Evolutionary conservation across 768 basidiomycete species (phyloP).

Genomic region (Tulasnella calospora): DNA sequence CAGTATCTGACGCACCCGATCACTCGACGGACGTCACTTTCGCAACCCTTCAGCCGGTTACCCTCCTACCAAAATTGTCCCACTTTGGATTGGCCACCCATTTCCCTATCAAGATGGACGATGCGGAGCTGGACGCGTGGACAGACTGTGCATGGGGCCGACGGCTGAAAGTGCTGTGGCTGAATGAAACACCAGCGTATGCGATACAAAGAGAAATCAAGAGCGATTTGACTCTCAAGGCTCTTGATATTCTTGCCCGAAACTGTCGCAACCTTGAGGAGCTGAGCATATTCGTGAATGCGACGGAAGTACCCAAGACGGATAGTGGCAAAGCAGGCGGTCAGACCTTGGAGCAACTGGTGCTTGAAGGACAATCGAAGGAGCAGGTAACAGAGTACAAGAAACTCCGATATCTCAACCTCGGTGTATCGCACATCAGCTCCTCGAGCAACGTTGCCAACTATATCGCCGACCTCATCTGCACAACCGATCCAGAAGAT

Average conservation of each 20-base stretch:
- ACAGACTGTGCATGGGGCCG: slow-evolving; percentile 7
- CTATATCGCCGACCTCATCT: neutral
- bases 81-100: slow-evolving; percentile 23
- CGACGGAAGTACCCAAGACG: neutral
- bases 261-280: slow-evolving; percentile 20
- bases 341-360: neutral
- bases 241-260: slow-evolving; percentile 1
- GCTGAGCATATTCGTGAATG: slow-evolving; percentile 13
- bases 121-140: slow-evolving; percentile 11
- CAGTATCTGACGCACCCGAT: slow-evolving; percentile 7
- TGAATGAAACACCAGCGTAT: slow-evolving; percentile 20
- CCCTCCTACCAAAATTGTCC: neutral
- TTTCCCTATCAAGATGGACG: slow-evolving; percentile 20
- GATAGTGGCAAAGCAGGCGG: neutral
- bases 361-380: neutral
- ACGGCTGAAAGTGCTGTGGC: slow-evolving; percentile 16
- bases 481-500: neutral
- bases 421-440: slow-evolving; percentile 18
- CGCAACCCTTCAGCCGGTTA: neutral
- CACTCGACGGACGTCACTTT: slow-evolving; percentile 12
- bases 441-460: slow-evolving; percentile 13
- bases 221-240: slow-evolving; percentile 19
- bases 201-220: slow-evolving; percentile 10
- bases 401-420: slow-evolving; percentile 17
- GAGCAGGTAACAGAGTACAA: neutral